Evolutionary conservation across 371 early-diverging fungal species (phyloP).

Genomic region (Lichtheimia ramosa): DNA sequence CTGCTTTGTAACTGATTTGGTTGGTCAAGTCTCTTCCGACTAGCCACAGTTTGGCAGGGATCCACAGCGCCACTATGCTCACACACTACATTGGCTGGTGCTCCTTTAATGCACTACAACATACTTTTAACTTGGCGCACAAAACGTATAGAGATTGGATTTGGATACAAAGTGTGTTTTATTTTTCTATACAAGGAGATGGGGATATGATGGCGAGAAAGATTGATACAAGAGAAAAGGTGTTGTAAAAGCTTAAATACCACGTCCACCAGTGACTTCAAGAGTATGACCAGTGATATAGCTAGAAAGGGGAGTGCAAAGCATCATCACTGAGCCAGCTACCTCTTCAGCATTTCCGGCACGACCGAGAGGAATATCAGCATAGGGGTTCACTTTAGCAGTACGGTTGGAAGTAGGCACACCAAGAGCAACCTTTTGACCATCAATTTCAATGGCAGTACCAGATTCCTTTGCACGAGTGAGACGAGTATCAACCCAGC

Average conservation of each 20-base stretch:
- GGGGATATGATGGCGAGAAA: no score
- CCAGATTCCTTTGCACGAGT: conserved; percentile 73
- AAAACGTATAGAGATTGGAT: no score
- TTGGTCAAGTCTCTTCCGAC: no score
- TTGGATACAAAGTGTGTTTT: no score
- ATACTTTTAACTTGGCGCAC: no score
- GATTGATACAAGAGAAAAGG: no score
- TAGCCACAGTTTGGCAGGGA: no score
- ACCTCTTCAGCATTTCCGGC: conserved; percentile 69
- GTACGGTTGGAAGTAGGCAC: conserved; percentile 61
- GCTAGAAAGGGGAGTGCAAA: conserved; percentile 63
- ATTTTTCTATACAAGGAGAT: no score
- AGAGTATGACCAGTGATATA: conserved; percentile 68
- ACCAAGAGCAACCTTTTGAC: conserved; percentile 68
- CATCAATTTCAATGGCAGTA: conserved; percentile 63
- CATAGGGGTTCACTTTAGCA: conserved; percentile 44
- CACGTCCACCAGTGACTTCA: conserved; percentile 72
- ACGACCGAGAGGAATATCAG: conserved; percentile 65
- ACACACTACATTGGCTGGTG: no score
- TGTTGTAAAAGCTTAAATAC: conserved; percentile 44
- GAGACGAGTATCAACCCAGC: conserved; percentile 69
- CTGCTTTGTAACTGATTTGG: no score
- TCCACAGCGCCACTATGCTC: no score
- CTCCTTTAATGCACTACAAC: no score
- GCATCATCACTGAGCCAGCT: conserved; percentile 63